Conservation (phyloP, 2,329 filamentous ascomycete species). For the Trichoderma guizhouense region DNA sequence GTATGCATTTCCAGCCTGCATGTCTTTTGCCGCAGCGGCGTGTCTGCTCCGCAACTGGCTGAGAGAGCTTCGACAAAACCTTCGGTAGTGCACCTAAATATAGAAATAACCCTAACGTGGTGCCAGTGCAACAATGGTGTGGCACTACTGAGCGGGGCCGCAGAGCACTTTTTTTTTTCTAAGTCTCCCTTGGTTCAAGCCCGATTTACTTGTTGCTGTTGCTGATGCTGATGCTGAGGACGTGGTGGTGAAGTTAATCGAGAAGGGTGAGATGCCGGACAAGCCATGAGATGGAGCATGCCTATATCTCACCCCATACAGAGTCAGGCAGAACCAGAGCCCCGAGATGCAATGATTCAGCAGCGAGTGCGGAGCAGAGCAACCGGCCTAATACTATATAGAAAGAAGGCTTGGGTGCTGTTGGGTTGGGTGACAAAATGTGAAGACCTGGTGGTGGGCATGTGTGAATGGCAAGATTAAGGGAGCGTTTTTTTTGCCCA, state of each 20-base stretch:
- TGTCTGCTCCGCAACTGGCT: neutral
- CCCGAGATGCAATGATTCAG: neutral
- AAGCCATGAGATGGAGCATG: neutral
- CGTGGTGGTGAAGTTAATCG: neutral
- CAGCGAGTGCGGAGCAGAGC: neutral
- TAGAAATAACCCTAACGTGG: constrained; percentile 12
- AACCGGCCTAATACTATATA: neutral
- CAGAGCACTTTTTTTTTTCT: neutral
- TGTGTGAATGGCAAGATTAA: neutral
- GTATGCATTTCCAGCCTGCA: neutral
- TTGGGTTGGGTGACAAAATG: neutral
- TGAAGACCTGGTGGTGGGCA: neutral
- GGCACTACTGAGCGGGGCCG: constrained; percentile 12
- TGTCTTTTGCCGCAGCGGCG: constrained; percentile 8
- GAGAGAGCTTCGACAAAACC: constrained; percentile 15
- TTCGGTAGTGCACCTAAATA: constrained; percentile 15
- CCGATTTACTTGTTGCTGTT: neutral
- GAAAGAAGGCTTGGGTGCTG: neutral
- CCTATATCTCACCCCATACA: neutral
- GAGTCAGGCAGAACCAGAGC: neutral
- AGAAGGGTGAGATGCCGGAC: neutral
- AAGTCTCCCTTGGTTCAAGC: neutral
- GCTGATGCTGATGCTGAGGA: neutral
- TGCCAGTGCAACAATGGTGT: constrained; percentile 6
- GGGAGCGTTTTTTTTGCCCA: neutral